Evolutionary conservation across 164 flowering plant genomes (phyloP).

Genomic region (Stephania japonica): DNA sequence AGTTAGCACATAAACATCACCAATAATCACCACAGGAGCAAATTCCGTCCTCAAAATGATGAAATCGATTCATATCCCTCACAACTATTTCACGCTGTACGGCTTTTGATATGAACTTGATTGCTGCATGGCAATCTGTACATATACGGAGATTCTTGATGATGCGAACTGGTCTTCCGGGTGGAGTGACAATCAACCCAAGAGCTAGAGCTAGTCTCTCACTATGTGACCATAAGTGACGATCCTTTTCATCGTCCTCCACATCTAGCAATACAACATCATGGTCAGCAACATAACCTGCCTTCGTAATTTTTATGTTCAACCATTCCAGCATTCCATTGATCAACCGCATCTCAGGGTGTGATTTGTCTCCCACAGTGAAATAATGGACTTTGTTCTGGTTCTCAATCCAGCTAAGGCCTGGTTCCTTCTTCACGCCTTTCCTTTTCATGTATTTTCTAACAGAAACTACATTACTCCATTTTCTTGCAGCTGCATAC

Average conservation of each 20-base stretch:
- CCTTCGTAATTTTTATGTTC: slow-evolving; percentile 39
- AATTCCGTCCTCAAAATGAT: slow-evolving; percentile 67
- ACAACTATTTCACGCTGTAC: slow-evolving; percentile 65
- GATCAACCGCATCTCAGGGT: slow-evolving; percentile 58
- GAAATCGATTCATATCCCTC: slow-evolving; percentile 88
- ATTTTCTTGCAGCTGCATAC: slow-evolving; percentile 64
- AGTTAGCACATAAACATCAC: slow-evolving; percentile 30
- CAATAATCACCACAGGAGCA: slow-evolving; percentile 95
- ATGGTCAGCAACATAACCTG: slow-evolving; percentile 58
- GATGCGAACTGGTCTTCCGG: slow-evolving; percentile 58
- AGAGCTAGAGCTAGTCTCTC: slow-evolving; percentile 87
- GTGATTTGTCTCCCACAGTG: slow-evolving; percentile 63
- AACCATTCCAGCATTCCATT: slow-evolving; percentile 74
- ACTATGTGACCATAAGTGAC: slow-evolving; percentile 68
- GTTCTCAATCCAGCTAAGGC: slow-evolving; percentile 81
- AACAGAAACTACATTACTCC: slow-evolving; percentile 58
- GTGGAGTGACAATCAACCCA: slow-evolving; percentile 47
- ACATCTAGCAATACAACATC: slow-evolving; percentile 61
- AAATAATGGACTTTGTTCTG: slow-evolving; percentile 66
- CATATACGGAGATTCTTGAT: slow-evolving; percentile 83
- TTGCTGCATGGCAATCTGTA: slow-evolving; percentile 67
- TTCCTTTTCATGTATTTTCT: slow-evolving; percentile 69
- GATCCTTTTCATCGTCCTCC: slow-evolving; percentile 74
- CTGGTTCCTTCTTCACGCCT: slow-evolving; percentile 85
- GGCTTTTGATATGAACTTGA: slow-evolving; percentile 56